Evolutionary conservation across 352 stramenopile species (phyloP).

Genomic region (Phytophthora foliorum): DNA sequence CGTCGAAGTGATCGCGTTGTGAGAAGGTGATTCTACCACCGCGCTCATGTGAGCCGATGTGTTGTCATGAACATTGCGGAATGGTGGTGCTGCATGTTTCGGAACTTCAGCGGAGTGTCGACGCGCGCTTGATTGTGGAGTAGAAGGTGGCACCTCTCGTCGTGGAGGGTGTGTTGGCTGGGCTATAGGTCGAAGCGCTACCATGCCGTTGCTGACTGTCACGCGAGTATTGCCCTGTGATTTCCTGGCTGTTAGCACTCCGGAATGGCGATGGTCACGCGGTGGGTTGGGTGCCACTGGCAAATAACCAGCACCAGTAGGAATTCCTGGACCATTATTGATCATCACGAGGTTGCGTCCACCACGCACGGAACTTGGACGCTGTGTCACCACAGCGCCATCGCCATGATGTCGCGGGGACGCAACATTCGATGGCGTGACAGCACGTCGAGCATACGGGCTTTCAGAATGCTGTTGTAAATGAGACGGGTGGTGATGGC

Average conservation of each 20-base stretch:
- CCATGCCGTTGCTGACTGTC: constrained; percentile 33
- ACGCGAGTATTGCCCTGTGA: constrained; percentile 26
- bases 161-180: constrained; percentile 30
- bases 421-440: constrained; percentile 17
- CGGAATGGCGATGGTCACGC: constrained; percentile 31
- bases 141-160: constrained; percentile 27
- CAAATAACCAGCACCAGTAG: constrained; percentile 20
- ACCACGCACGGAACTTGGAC: constrained; percentile 58
- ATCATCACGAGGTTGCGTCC: constrained; percentile 59
- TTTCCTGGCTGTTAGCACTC: constrained; percentile 24
- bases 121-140: constrained; percentile 14
- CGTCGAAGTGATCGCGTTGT: constrained; percentile 23
- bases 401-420: constrained; percentile 11
- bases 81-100: constrained; percentile 5
- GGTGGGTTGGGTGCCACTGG: constrained; percentile 34
- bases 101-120: constrained; percentile 25
- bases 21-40: constrained; percentile 12
- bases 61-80: constrained; percentile 14
- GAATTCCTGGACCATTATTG: constrained; percentile 28
- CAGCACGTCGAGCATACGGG: constrained; percentile 22
- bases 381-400: constrained; percentile 16
- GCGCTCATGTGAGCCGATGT: constrained; percentile 9
- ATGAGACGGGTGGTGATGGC: constrained; percentile 11
- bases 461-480: constrained; percentile 21
- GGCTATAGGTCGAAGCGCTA: constrained; percentile 37